phyloP scores from a whole-genome alignment of 768 basidiomycete species.

The Lactarius quietus region DNA sequence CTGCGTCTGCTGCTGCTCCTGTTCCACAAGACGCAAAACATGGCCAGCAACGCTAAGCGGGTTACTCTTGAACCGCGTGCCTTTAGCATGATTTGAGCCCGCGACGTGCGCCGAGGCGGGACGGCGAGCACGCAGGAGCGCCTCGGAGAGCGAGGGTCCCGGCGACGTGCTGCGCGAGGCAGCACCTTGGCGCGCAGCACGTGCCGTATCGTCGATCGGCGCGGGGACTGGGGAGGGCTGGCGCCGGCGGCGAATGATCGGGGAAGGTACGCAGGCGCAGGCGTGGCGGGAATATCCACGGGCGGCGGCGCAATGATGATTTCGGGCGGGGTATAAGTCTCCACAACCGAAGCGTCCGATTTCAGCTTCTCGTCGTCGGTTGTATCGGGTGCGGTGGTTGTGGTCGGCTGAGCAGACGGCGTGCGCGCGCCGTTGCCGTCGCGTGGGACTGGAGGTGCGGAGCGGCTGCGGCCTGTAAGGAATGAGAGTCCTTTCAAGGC shows the following conservation, averaged over 20 bases:
- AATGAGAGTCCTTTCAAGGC: conserved; percentile 25
- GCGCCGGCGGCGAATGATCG: background rate
- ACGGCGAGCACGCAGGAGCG: conserved; percentile 62
- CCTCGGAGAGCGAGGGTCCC: conserved; percentile 64
- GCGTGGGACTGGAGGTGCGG: conserved; percentile 21
- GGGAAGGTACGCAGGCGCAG: conserved; percentile 7
- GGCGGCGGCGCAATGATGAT: background rate
- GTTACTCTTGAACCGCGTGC: conserved; percentile 70
- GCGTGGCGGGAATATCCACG: conserved; percentile 7
- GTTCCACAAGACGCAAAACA: conserved; percentile 33
- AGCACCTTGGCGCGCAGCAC: conserved; percentile 6
- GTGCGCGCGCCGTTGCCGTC: conserved; percentile 24
- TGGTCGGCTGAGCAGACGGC: background rate
- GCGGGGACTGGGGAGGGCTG: background rate
- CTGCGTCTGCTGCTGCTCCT: conserved; percentile 21
- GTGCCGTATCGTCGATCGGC: conserved; percentile 9
- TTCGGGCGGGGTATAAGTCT: background rate
- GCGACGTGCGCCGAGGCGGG: conserved; percentile 28
- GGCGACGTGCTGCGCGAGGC: conserved; percentile 43
- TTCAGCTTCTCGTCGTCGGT: conserved; percentile 14
- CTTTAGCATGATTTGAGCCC: conserved; percentile 37
- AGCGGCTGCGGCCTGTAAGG: conserved; percentile 25
- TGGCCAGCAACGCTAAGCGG: conserved; percentile 56
- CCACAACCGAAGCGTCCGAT: background rate
- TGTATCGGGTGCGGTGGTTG: background rate